Percentiles rank a stretch among this genome's conserved stretches.
phyloP scores from a whole-genome alignment of 345 rosid genomes.

The Firmiana major region DNA sequence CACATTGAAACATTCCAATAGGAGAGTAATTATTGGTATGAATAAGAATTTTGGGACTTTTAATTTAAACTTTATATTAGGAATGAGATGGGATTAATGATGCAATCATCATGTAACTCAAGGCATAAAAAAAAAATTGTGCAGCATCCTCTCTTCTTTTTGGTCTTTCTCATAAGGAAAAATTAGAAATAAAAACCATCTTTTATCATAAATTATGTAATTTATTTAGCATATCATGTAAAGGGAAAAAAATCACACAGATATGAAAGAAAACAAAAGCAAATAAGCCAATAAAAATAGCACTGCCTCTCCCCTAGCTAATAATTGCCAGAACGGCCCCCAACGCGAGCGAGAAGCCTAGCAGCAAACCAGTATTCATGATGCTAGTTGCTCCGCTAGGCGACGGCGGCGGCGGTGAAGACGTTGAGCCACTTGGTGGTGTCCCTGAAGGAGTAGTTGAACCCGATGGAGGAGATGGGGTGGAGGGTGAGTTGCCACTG shows the following conservation, averaged over 20 bases:
- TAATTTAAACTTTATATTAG: background rate
- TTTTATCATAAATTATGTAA: background rate
- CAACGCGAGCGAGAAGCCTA: constrained; percentile 20
- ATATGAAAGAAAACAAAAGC: background rate
- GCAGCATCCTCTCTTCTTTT: background rate
- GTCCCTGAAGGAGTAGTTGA: constrained; percentile 19
- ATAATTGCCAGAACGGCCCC: constrained; percentile 19
- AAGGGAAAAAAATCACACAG: background rate
- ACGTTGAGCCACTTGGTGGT: constrained; percentile 4
- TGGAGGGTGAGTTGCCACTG: constrained; percentile 11
- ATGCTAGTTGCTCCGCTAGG: constrained; percentile 18
- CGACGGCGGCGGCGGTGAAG: constrained; percentile 23
- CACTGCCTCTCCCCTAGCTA: constrained; percentile 68
- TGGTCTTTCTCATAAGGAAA: background rate
- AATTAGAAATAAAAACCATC: background rate
- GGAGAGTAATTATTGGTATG: background rate
- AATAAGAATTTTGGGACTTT: background rate
- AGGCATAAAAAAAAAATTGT: no score
- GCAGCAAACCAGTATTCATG: constrained; percentile 6
- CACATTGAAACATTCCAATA: background rate
- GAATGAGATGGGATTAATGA: background rate
- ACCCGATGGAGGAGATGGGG: constrained; percentile 19
- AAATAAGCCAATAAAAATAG: constrained; percentile 13
- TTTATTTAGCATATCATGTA: constrained; percentile 6
- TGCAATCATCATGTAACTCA: background rate